phyloP scores from a whole-genome alignment of 257 asterid genomes.

The Solanum lignicaule region DNA sequence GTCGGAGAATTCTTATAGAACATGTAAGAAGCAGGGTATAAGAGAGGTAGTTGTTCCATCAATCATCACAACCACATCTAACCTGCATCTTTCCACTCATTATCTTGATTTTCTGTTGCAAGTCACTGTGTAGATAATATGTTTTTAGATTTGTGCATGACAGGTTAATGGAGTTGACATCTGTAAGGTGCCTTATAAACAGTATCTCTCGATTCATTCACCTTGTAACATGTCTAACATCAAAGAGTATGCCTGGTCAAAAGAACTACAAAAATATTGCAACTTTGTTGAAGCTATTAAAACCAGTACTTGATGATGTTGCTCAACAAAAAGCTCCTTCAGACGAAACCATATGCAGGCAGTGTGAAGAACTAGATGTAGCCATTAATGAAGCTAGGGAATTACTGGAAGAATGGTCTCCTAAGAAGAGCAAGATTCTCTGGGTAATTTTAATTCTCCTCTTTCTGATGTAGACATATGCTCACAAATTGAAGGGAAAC shows the following conservation, averaged over 20 bases:
- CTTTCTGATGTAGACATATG: neutral
- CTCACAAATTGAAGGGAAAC: neutral
- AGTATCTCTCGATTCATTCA: slow-evolving; percentile 85
- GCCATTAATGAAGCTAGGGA: slow-evolving; percentile 80
- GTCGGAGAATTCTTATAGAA: neutral
- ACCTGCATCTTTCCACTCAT: neutral
- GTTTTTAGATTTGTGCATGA: slow-evolving; percentile 5
- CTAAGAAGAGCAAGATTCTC: slow-evolving; percentile 80
- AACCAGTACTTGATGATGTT: slow-evolving; percentile 56
- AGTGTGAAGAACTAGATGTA: slow-evolving; percentile 70
- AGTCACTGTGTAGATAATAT: neutral
- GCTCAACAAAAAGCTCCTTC: slow-evolving; percentile 28
- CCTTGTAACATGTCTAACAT: slow-evolving; percentile 55
- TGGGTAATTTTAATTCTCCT: slow-evolving; percentile 31
- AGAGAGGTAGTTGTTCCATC: neutral
- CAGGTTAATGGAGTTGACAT: slow-evolving; percentile 70
- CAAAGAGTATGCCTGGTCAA: slow-evolving; percentile 56
- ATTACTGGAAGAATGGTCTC: slow-evolving; percentile 85
- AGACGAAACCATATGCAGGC: slow-evolving; percentile 38
- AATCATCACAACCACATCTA: neutral
- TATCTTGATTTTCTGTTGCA: neutral
- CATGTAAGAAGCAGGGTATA: neutral
- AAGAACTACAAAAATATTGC: slow-evolving; percentile 46
- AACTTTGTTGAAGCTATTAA: slow-evolving; percentile 58
- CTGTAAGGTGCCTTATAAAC: slow-evolving; percentile 71